These are phyloP conservation scores for Hypoxylon perforatum DNA, from an alignment of 495 filamentous ascomycete species.

Conservation along the genomic window DNA sequence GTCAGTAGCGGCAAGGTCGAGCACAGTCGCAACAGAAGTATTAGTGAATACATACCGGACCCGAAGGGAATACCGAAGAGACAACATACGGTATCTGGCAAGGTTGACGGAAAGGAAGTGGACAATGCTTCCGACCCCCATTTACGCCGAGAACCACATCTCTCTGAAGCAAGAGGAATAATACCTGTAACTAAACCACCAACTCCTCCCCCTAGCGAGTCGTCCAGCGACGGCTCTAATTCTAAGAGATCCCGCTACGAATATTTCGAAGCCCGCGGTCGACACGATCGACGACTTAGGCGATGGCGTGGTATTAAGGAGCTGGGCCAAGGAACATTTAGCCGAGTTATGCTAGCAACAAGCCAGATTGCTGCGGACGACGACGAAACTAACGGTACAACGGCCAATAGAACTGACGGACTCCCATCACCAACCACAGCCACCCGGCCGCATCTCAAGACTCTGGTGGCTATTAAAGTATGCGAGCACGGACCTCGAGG, in stretches of 20 bases:
- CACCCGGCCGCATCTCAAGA: conserved; percentile 64
- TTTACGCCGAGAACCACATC: conserved; percentile 82
- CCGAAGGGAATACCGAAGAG: conserved; percentile 72
- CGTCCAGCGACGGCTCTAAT: conserved; percentile 56
- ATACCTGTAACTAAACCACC: conserved; percentile 71
- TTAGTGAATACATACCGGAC: conserved; percentile 88
- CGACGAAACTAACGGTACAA: conserved; percentile 35
- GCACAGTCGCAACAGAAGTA: conserved; percentile 76
- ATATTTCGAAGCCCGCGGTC: conserved; percentile 71
- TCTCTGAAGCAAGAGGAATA: conserved; percentile 81
- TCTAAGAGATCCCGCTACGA: conserved; percentile 58
- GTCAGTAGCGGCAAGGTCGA: conserved; percentile 51
- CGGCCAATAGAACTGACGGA: conserved; percentile 31
- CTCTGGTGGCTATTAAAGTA: conserved; percentile 92
- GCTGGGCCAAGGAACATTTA: conserved; percentile 94
- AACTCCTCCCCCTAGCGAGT: conserved; percentile 75
- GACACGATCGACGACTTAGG: conserved; percentile 65
- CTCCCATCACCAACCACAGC: conserved; percentile 44
- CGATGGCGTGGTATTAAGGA: conserved; percentile 81
- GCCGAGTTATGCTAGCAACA: conserved; percentile 89
- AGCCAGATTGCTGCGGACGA: conserved; percentile 62
- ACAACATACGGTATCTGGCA: conserved; percentile 73
- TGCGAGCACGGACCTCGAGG: conserved; percentile 94
- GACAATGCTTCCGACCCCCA: conserved; percentile 53
- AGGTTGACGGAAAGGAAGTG: conserved; percentile 58